These are phyloP conservation scores for Sphaerostilbella broomeana DNA, from an alignment of 2,329 filamentous ascomycete genomes.

Conservation along the genomic window DNA sequence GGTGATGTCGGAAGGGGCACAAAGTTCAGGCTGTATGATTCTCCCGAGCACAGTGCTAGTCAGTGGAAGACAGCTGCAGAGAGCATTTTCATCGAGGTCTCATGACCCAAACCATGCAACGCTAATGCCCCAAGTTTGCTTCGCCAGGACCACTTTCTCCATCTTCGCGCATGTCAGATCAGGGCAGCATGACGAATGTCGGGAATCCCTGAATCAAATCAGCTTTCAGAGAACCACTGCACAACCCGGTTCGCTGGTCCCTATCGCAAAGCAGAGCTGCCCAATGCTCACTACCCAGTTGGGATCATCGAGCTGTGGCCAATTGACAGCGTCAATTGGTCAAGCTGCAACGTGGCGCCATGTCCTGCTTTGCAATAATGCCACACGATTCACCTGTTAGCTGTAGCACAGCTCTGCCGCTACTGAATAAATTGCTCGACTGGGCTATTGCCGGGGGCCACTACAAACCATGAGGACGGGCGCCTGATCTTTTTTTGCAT, in stretches of 20 bases:
- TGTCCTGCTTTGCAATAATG: too few species aligned
- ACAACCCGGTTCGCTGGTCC: slow-evolving; percentile 2
- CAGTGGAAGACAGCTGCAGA: not conserved
- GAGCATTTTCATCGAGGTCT: slow-evolving; percentile 17
- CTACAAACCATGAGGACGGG: not conserved
- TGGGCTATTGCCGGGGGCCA: too few species aligned
- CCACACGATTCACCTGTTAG: too few species aligned
- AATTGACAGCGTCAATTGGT: slow-evolving; percentile 14
- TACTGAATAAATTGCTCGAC: too few species aligned
- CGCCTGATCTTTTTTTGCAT: slow-evolving; percentile 6
- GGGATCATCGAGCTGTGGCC: slow-evolving; percentile 4
- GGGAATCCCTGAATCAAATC: slow-evolving; percentile 6
- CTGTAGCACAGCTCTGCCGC: slow-evolving; percentile 1
- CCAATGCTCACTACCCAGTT: slow-evolving; percentile 8
- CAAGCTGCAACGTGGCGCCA: slow-evolving; percentile 16
- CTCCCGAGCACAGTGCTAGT: too few species aligned
- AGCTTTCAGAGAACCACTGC: slow-evolving; percentile 5
- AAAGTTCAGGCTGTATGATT: too few species aligned
- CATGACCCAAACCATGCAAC: slow-evolving; percentile 26
- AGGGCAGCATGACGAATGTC: slow-evolving; percentile 3
- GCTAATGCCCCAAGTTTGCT: slow-evolving; percentile 20
- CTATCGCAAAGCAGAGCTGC: slow-evolving; percentile 13
- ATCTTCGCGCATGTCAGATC: slow-evolving; percentile 7
- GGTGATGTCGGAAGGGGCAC: too few species aligned
- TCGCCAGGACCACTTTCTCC: slow-evolving; percentile 11